These are phyloP conservation scores for Ustulina deusta DNA, from an alignment of 2,329 filamentous ascomycete genomes.

Conservation along the genomic window DNA sequence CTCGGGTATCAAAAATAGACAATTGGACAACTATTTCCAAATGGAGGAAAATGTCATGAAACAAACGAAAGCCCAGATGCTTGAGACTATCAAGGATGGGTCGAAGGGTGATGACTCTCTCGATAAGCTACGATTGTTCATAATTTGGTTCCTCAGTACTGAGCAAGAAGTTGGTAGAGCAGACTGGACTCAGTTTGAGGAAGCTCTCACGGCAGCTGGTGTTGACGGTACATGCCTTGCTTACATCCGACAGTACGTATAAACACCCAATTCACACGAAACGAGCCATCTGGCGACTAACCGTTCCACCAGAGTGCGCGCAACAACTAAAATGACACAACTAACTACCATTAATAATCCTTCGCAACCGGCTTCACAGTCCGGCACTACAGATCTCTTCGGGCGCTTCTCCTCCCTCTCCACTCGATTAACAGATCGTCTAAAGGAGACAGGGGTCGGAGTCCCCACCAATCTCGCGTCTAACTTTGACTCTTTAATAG, in stretches of 20 bases:
- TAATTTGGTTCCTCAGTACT: constrained; percentile 96
- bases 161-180: constrained; percentile 86
- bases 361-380: constrained; percentile 70
- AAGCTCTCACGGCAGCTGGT: constrained; percentile 80
- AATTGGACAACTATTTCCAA: constrained; percentile 96
- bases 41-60: constrained; percentile 93
- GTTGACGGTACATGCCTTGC: constrained; percentile 81
- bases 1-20: constrained; percentile 89
- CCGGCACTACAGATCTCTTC: constrained; percentile 81
- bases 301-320: constrained; percentile 74
- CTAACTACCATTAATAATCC: constrained; percentile 89
- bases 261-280: neutral
- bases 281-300: constrained; percentile 43
- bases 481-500: constrained; percentile 94
- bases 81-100: constrained; percentile 85
- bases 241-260: constrained; percentile 84
- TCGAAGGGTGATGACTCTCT: constrained; percentile 85
- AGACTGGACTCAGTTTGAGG: constrained; percentile 88
- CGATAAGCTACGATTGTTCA: constrained; percentile 93
- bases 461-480: constrained; percentile 72
- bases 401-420: constrained; percentile 93
- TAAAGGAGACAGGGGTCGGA: constrained; percentile 89
- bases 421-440: constrained; percentile 89
- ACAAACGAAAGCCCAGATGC: constrained; percentile 87
- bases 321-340: constrained; percentile 98